phyloP scores from a whole-genome alignment of 148 eudicot species.

The Euryodendron excelsum region DNA sequence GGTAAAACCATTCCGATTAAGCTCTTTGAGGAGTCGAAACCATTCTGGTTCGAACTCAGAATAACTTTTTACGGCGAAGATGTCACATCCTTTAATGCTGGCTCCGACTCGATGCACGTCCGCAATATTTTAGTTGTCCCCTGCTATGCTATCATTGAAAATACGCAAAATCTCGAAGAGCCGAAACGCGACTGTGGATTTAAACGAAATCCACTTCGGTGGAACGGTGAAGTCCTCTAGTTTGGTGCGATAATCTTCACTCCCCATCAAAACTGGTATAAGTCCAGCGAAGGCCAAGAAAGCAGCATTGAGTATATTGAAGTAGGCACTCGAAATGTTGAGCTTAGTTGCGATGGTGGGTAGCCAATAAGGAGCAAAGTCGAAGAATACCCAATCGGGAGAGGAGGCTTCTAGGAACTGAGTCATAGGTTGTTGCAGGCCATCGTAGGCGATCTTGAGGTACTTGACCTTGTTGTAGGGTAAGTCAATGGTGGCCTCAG shows the following conservation, averaged over 20 bases:
- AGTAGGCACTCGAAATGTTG: not conserved
- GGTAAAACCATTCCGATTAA: constrained; percentile 13
- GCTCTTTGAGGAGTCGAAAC: not conserved
- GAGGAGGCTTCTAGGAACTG: not conserved
- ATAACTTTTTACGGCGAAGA: constrained; percentile 3
- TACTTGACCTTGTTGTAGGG: constrained; percentile 5
- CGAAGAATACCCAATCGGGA: constrained; percentile 23
- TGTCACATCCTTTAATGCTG: not conserved
- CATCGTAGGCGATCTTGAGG: constrained; percentile 18
- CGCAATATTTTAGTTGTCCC: not conserved
- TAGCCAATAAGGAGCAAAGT: constrained; percentile 6
- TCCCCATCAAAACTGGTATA: not conserved
- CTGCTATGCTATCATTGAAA: not conserved
- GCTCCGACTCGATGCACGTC: not conserved
- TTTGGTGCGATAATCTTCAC: not conserved
- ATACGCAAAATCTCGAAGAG: not conserved
- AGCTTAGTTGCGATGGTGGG: not conserved
- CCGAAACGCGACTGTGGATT: constrained; percentile 2
- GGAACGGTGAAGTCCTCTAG: not conserved
- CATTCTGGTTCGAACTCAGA: constrained; percentile 14
- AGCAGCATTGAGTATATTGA: not conserved
- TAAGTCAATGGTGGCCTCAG: constrained; percentile 9
- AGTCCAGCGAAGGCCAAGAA: not conserved
- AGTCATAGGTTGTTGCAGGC: constrained; percentile 1
- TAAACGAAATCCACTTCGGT: not conserved